Conservation (phyloP, 257 asterid species). For the Gentiana macrophylla region DNA sequence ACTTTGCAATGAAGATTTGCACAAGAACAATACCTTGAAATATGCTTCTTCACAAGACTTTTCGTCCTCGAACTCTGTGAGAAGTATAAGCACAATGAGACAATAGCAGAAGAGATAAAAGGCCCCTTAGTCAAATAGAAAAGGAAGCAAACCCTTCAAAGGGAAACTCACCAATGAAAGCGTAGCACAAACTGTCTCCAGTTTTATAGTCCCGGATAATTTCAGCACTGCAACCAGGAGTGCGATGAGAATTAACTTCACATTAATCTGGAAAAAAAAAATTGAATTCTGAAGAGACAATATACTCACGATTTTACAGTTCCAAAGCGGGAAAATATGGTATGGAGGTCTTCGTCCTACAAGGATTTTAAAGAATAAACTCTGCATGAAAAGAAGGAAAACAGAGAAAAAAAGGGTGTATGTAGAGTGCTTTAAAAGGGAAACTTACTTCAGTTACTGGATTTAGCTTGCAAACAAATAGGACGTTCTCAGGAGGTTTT, state of each 20-base stretch:
- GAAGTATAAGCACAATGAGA: slow-evolving; percentile 10
- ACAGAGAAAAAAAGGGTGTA: not conserved
- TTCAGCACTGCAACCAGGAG: slow-evolving; percentile 54
- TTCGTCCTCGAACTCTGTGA: slow-evolving; percentile 74
- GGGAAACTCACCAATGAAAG: slow-evolving; percentile 69
- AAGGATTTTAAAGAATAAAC: slow-evolving; percentile 20
- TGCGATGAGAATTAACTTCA: slow-evolving; percentile 16
- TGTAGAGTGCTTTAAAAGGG: not conserved
- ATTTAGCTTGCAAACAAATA: slow-evolving; percentile 91
- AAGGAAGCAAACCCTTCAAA: not conserved
- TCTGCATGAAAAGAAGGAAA: slow-evolving; percentile 1
- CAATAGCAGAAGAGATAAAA: not conserved
- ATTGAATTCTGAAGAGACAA: slow-evolving; percentile 5
- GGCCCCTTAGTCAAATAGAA: too few species aligned
- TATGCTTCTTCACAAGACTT: slow-evolving; percentile 96
- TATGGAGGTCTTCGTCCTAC: slow-evolving; percentile 90
- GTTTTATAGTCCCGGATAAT: slow-evolving; percentile 84
- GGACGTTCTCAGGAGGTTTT: slow-evolving; percentile 91
- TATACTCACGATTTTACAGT: slow-evolving; percentile 82
- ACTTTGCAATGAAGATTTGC: not conserved
- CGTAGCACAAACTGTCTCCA: slow-evolving; percentile 95
- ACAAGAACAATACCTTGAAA: slow-evolving; percentile 51
- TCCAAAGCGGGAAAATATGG: slow-evolving; percentile 95
- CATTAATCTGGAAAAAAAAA: slow-evolving; percentile 4
- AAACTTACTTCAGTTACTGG: slow-evolving; percentile 93